Evolutionary conservation across 2,329 filamentous ascomycete genomes (phyloP).

Genomic region (Karstenula rhodostoma): DNA sequence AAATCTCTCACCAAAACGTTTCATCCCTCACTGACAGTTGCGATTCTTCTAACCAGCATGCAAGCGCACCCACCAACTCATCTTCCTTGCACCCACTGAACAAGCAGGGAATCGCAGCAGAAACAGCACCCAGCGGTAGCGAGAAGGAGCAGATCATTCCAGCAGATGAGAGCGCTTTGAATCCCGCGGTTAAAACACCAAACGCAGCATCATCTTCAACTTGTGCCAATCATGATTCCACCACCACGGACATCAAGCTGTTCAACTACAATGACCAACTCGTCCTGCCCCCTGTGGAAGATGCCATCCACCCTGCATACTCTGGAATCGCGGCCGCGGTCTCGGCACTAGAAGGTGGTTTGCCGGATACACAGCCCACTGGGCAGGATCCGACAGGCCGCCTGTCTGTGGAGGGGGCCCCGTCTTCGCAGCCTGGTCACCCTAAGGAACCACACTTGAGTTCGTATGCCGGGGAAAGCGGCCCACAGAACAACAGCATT

Average conservation of each 20-base stretch:
- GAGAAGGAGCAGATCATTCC: background rate
- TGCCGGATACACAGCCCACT: background rate
- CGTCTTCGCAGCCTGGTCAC: background rate
- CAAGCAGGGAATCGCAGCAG: background rate
- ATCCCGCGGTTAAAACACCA: background rate
- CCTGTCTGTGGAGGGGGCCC: background rate
- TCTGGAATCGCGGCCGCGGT: background rate
- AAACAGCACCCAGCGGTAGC: background rate
- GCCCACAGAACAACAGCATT: too few relatives aligned
- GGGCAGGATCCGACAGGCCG: background rate
- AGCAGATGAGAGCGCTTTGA: background rate
- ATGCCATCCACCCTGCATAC: background rate
- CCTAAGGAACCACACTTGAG: background rate
- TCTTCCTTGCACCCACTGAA: background rate
- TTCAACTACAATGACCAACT: background rate
- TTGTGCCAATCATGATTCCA: background rate
- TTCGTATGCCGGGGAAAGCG: background rate
- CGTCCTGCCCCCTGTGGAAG: background rate
- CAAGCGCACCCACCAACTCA: background rate
- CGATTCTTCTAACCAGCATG: background rate
- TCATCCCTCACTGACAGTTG: background rate
- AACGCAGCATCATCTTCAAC: background rate
- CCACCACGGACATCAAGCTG: background rate
- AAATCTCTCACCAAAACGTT: background rate
- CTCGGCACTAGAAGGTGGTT: background rate